These are phyloP conservation scores for Pichia cabralensis DNA, from an alignment of 805 yeast genomes.

Conservation along the genomic window DNA sequence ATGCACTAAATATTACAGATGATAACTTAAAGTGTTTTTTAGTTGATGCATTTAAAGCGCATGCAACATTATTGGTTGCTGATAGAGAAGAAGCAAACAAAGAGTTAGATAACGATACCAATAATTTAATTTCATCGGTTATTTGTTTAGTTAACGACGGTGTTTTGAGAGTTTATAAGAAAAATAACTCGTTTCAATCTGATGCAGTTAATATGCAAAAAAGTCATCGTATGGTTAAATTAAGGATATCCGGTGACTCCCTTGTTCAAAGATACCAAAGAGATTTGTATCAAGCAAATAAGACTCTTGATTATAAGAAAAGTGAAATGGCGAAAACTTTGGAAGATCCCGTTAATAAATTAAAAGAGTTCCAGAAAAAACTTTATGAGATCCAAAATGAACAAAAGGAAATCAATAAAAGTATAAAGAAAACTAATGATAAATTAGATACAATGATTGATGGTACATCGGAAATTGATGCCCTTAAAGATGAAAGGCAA, in stretches of 20 bases:
- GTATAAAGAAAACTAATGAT: conserved; percentile 27
- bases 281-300: conserved; percentile 8
- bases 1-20: conserved; percentile 47
- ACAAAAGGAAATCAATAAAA: conserved; percentile 9
- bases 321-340: conserved; percentile 2
- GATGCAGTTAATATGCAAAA: conserved; percentile 19
- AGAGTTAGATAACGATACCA: conserved; percentile 26
- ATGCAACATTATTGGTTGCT: conserved; percentile 44
- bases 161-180: conserved; percentile 19
- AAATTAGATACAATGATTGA: conserved; percentile 37
- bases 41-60: conserved; percentile 54
- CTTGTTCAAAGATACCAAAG: conserved; percentile 10
- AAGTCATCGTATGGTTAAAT: conserved; percentile 13
- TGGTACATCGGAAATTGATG: conserved; percentile 28
- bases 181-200: conserved; percentile 20
- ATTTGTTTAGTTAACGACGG: conserved; percentile 18
- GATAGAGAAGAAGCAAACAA: conserved; percentile 42
- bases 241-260: conserved; percentile 19
- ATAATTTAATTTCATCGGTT: conserved; percentile 16
- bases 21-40: conserved; percentile 48
- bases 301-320: neutral
- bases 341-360: conserved; percentile 14
- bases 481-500: conserved; percentile 26
- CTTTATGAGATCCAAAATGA: conserved; percentile 4
- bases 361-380: conserved; percentile 5